Base-by-base conservation (phyloP, 2,329 filamentous ascomycete genomes). In the Ascochyta clinopodiicola region DNA sequence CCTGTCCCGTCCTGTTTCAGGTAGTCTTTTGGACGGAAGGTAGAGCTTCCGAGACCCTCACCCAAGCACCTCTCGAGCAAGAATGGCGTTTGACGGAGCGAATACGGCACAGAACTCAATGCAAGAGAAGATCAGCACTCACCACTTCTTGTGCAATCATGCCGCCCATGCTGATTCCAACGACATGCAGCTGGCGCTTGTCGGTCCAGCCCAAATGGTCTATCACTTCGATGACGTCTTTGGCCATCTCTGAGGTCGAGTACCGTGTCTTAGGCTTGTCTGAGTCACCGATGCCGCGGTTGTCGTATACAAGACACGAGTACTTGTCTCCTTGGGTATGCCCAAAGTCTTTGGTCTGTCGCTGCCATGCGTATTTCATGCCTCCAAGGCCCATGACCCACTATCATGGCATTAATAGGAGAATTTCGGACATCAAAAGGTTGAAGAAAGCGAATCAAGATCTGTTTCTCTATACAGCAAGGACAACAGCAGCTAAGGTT, bases 81-180 rank as follows among this genome's bases (percentile, higher is more conserved):
- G 9, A 21, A 40, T 24, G 29, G 25, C 35, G 40, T 22, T 31
- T 21, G 40, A 40, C 17, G 40, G 32, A 40, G 46, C 31, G 4
- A 17, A 19, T 17, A 19, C 36, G 36, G 36, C 13, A 63, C 54
- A 60, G 61, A 8, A 38, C 7, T 56, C 43, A 46, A 47, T 49
- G 34, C 43, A 34, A 21, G 27, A 44, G 22, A 39, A 22, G 24
- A 42, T 12, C n/a, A 19, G 43, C 51, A 69, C 76, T 68, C 73
- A 82, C 84, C 4, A 96, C 70, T 77, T 96, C 92, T 75, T 96
- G 92, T 2, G 90, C 86, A 66, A 96, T 94, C 92, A 96, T 96
- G 68, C 92, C 92, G 60, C 92, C 92, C 84, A 96, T 90, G 56
- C 88, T 91, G 61, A 94, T 86, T 51, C 92, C 92, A 31, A 90